These are phyloP conservation scores for Dionaea muscipula DNA, from an alignment of 179 eudicot genomes.

Conservation along the genomic window DNA sequence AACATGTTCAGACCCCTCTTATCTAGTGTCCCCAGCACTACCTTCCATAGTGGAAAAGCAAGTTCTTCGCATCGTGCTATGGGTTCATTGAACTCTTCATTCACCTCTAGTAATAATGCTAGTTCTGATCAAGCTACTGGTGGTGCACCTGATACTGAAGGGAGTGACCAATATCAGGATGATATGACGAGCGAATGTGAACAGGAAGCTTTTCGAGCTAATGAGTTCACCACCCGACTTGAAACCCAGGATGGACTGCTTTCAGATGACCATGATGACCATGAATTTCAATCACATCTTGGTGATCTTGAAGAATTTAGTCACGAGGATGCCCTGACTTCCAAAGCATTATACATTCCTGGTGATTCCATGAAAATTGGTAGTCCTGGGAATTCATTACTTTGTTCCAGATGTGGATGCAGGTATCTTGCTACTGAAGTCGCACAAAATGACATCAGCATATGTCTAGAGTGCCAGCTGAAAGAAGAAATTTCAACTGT, in stretches of 20 bases:
- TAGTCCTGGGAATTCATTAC: conserved; percentile 17
- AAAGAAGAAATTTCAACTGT: conserved; percentile 12
- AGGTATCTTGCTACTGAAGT: conserved; percentile 28
- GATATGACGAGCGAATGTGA: conserved; percentile 40
- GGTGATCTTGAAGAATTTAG: conserved; percentile 16
- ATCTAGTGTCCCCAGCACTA: conserved; percentile 89
- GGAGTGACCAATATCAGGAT: conserved; percentile 49
- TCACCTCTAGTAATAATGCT: conserved; percentile 83
- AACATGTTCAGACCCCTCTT: conserved; percentile 98
- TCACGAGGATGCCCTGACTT: conserved; percentile 17
- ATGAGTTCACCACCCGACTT: conserved; percentile 21
- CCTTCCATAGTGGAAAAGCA: conserved; percentile 65
- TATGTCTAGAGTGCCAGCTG: conserved; percentile 55
- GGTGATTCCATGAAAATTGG: conserved; percentile 18
- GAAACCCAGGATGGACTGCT: conserved; percentile 19
- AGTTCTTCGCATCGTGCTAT: conserved; percentile 34
- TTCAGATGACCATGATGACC: conserved; percentile 16
- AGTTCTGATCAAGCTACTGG: conserved; percentile 67
- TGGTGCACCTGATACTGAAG: conserved; percentile 66
- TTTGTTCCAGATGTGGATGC: conserved; percentile 58
- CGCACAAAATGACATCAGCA: conserved; percentile 30
- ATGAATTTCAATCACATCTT: conserved; percentile 15
- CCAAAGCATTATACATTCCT: conserved; percentile 16
- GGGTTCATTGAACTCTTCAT: conserved; percentile 69
- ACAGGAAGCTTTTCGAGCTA: conserved; percentile 22